phyloP scores from a whole-genome alignment of 2,329 filamentous ascomycete species.

The Pyrenochaeta sp. region DNA sequence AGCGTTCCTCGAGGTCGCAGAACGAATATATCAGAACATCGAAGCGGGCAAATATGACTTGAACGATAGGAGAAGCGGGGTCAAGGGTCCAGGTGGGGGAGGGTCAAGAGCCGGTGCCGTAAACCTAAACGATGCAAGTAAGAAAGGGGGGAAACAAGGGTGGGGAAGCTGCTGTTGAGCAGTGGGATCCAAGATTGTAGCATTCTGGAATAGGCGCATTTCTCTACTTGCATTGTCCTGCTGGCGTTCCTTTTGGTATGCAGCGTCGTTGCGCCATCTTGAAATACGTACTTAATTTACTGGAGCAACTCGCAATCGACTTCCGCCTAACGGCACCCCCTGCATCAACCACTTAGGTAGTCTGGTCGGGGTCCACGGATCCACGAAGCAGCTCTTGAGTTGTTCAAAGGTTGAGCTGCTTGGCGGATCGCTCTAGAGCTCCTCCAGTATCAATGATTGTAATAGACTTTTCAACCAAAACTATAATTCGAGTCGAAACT shows the following conservation, averaged over 20 bases:
- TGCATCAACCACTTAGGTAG: too few relatives aligned
- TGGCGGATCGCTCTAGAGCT: too few relatives aligned
- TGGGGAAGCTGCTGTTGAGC: slow-evolving; percentile 44
- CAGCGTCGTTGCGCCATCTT: too few relatives aligned
- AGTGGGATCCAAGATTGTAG: neutral
- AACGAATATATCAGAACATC: slow-evolving; percentile 96
- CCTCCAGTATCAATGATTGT: too few relatives aligned
- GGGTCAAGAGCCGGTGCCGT: slow-evolving; percentile 52
- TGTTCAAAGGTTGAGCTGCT: too few relatives aligned
- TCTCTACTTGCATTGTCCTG: neutral
- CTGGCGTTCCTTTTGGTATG: neutral
- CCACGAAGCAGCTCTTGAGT: too few relatives aligned
- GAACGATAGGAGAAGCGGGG: slow-evolving; percentile 89
- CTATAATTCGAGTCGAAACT: too few relatives aligned
- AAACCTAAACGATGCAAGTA: slow-evolving; percentile 52
- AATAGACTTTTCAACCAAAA: too few relatives aligned
- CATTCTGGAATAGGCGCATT: neutral
- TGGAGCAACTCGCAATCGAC: too few relatives aligned
- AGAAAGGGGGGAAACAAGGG: slow-evolving; percentile 41
- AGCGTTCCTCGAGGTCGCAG: slow-evolving; percentile 91
- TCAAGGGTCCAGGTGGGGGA: slow-evolving; percentile 71
- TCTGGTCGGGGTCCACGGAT: too few relatives aligned
- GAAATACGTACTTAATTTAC: too few relatives aligned
- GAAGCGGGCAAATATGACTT: slow-evolving; percentile 94
- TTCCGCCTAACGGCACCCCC: too few relatives aligned